Evolutionary conservation across 2,329 filamentous ascomycete species (phyloP).

Genomic region (Chaetomium globosum): DNA sequence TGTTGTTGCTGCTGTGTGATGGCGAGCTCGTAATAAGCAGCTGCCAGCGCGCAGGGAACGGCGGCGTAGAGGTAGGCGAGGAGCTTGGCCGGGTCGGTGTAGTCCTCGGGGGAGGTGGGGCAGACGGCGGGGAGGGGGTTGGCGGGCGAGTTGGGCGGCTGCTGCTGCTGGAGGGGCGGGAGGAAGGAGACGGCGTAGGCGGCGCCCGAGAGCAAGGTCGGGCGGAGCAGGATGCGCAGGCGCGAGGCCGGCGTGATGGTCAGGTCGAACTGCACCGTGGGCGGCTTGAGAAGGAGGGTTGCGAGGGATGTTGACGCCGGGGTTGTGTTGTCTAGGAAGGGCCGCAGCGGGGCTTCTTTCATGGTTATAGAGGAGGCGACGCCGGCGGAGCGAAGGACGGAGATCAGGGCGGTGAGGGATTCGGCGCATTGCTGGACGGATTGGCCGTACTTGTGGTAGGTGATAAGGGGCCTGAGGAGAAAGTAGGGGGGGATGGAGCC

Average conservation of each 20-base stretch:
- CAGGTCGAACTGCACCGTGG: slow-evolving; percentile 49
- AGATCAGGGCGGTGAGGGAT: slow-evolving; percentile 50
- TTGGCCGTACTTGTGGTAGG: slow-evolving; percentile 50
- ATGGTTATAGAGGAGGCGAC: slow-evolving; percentile 49
- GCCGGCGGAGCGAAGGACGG: slow-evolving; percentile 52
- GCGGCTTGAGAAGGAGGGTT: slow-evolving; percentile 48
- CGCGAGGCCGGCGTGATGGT: slow-evolving; percentile 49
- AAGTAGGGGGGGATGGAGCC: slow-evolving; percentile 49
- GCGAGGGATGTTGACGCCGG: slow-evolving; percentile 51
- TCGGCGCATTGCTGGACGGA: slow-evolving; percentile 46
- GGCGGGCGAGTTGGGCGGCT: not conserved
- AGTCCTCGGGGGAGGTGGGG: slow-evolving; percentile 28
- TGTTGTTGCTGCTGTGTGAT: slow-evolving; percentile 6
- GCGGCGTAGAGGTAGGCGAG: slow-evolving; percentile 32
- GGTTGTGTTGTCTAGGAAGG: slow-evolving; percentile 29
- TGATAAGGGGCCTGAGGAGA: slow-evolving; percentile 57
- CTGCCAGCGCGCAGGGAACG: slow-evolving; percentile 32
- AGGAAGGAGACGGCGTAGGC: slow-evolving; percentile 32
- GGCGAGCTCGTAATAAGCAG: slow-evolving; percentile 20
- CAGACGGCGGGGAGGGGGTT: slow-evolving; percentile 30
- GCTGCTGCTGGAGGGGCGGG: slow-evolving; percentile 16
- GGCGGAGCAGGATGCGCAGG: slow-evolving; percentile 50
- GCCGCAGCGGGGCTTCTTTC: slow-evolving; percentile 43
- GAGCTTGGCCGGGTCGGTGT: slow-evolving; percentile 26
- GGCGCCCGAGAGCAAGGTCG: slow-evolving; percentile 39